Base-by-base conservation (phyloP, 2,329 filamentous ascomycete species). In the Whalleya microplaca region DNA sequence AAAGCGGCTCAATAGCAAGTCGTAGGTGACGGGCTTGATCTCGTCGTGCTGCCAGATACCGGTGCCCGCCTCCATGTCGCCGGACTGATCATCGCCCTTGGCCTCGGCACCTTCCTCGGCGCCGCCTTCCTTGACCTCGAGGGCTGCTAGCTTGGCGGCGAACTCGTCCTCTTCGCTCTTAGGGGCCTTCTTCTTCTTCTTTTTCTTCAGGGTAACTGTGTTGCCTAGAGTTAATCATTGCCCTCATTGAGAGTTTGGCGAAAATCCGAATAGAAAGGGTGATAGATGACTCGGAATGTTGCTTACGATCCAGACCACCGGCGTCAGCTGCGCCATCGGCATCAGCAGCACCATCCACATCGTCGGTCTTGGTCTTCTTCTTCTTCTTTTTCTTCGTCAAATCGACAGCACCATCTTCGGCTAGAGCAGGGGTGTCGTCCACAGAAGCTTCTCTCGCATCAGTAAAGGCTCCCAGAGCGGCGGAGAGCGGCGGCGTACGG, bases 31-130 rank as follows among this genome's bases (percentile, higher is more conserved):
- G 63, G 87, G 75, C 72, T 87, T 86, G 55, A 84, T 87, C 74
- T 89, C 85, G 71, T 93, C 86, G 80, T 96, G 92, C 64, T 83
- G 79, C 91, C 92, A 97, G 78, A 96, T 90, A 61, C 93, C 93
- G 43, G 92, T 96, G 66, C 93, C 93, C 73, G 87, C 84, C 67
- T 93, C 87, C 81, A 92, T 89, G 70, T 96, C 92, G 65, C 92
- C 92, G 55, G 83, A 85, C 64, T 87, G 77, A 44, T 82, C 80
- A 53, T 83, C 80, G 44, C 77, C 73, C 40, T 77, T 77, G 37
- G 79, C 77, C 51, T 81, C 80, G 45, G 78, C 73, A 45, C 72
- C 78, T 49, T 74, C 75, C 7, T 73, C 69, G 62, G 73, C 73
- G 64, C 80, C 75, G 66, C 79, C 91, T 65, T 88, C 88, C 72